phyloP scores from a whole-genome alignment of 148 eudicot genomes.

The Agrostemma githago region DNA sequence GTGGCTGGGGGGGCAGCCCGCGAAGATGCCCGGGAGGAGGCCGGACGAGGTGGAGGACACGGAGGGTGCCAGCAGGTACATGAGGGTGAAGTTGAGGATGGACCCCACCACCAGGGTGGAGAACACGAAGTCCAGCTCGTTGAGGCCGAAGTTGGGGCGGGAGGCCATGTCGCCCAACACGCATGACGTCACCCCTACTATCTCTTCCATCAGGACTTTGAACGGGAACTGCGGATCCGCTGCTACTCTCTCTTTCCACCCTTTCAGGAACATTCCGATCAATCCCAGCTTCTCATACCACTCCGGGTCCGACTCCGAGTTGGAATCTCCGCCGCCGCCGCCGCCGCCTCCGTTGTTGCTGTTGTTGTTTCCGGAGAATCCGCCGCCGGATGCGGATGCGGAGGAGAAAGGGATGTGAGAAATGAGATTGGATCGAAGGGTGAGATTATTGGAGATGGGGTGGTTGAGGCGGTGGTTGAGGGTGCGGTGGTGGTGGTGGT shows the following conservation, averaged over 20 bases:
- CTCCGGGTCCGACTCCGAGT: slow-evolving; percentile 24
- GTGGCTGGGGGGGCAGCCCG: slow-evolving; percentile 68
- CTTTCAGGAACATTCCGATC: slow-evolving; percentile 59
- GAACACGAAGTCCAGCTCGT: slow-evolving; percentile 94
- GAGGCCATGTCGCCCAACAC: slow-evolving; percentile 94
- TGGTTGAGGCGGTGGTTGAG: neutral
- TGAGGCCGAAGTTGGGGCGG: slow-evolving; percentile 88
- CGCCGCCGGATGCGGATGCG: slow-evolving; percentile 16
- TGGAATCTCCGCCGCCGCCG: slow-evolving; percentile 25
- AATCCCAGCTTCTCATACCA: slow-evolving; percentile 47
- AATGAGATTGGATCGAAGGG: neutral
- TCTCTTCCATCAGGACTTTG: slow-evolving; percentile 91
- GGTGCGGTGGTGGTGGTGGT: slow-evolving; percentile 7
- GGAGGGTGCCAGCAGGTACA: slow-evolving; percentile 87
- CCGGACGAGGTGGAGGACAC: slow-evolving; percentile 32
- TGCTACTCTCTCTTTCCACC: slow-evolving; percentile 87
- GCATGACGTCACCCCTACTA: slow-evolving; percentile 77
- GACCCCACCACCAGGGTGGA: slow-evolving; percentile 84
- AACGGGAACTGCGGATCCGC: slow-evolving; percentile 97
- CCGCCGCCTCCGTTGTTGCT: slow-evolving; percentile 17
- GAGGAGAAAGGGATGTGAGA: slow-evolving; percentile 19
- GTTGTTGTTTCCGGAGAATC: slow-evolving; percentile 16
- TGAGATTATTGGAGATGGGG: slow-evolving; percentile 12
- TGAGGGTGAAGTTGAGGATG: slow-evolving; percentile 66
- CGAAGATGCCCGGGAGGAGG: slow-evolving; percentile 55